phyloP scores from a whole-genome alignment of 352 stramenopile species.

The Pythium pyrilobum region DNA sequence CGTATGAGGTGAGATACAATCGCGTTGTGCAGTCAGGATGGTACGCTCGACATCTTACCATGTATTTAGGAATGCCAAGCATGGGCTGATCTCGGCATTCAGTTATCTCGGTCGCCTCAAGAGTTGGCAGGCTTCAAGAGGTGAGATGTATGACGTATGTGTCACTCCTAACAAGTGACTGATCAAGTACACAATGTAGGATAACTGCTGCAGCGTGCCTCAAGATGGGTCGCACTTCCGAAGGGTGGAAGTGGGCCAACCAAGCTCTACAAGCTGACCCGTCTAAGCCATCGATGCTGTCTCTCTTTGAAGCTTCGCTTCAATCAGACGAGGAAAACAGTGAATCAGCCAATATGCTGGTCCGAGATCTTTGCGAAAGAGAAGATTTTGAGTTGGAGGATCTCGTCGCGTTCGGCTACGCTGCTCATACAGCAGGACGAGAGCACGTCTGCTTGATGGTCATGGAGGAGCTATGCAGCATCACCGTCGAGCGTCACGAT shows the following conservation, averaged over 20 bases:
- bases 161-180: background rate
- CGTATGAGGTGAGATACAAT: too few species aligned
- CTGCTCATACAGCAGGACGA: conserved; percentile 23
- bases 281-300: conserved; percentile 58
- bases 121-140: conserved; percentile 47
- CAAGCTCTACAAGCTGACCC: conserved; percentile 40
- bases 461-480: conserved; percentile 45
- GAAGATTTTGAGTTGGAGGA: conserved; percentile 68
- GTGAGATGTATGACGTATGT: conserved; percentile 17
- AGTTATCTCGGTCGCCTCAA: conserved; percentile 20
- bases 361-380: too few species aligned
- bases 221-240: conserved; percentile 24
- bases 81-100: conserved; percentile 17
- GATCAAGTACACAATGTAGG: background rate
- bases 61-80: conserved; percentile 4
- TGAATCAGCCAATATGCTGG: conserved; percentile 5
- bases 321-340: conserved; percentile 1
- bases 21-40: too few species aligned
- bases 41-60: too few species aligned
- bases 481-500: background rate
- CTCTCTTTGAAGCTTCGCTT: conserved; percentile 44
- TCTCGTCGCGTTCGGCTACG: conserved; percentile 47
- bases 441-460: conserved; percentile 39
- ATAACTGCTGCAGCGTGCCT: conserved; percentile 19
- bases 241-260: conserved; percentile 36